A percentile compares a stretch with the other conserved stretches of the same genome.
Conservation (phyloP, 148 eudicot species). For the Silene uniflora region DNA sequence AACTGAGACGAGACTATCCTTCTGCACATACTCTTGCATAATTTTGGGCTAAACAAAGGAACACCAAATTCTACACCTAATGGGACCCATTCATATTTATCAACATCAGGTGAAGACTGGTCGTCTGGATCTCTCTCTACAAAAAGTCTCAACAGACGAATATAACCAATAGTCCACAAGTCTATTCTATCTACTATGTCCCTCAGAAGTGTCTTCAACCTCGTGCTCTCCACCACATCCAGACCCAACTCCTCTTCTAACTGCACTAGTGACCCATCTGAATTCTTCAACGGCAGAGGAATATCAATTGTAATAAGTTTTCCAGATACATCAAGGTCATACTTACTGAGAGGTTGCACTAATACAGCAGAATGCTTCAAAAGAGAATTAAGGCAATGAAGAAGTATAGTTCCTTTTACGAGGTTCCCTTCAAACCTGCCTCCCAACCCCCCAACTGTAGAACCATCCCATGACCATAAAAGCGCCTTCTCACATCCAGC, state of each 20-base stretch:
- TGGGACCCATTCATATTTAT: conserved; percentile 89
- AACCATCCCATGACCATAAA: conserved; percentile 98
- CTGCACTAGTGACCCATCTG: conserved; percentile 77
- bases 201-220: conserved; percentile 50
- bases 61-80: conserved; percentile 84
- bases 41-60: conserved; percentile 85
- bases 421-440: conserved; percentile 84
- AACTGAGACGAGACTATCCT: conserved; percentile 73
- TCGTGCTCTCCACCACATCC: conserved; percentile 44
- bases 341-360: conserved; percentile 80
- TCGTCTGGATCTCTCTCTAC: conserved; percentile 53
- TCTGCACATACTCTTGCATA: conserved; percentile 73
- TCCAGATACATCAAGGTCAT: conserved; percentile 72
- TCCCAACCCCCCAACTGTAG: conserved; percentile 87
- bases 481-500: conserved; percentile 96
- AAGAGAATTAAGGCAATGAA: conserved; percentile 92
- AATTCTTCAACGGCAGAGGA: conserved; percentile 86
- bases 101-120: conserved; percentile 41
- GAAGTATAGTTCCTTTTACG: conserved; percentile 76
- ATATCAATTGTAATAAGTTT: conserved; percentile 61
- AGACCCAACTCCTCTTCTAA: conserved; percentile 76
- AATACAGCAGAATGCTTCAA: conserved; percentile 84
- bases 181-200: conserved; percentile 60
- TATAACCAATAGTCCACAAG: conserved; percentile 84
- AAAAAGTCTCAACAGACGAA: conserved; percentile 69